Base-by-base conservation (phyloP, 176 grass and related monocot species). In the Carex cristatella region DNA sequence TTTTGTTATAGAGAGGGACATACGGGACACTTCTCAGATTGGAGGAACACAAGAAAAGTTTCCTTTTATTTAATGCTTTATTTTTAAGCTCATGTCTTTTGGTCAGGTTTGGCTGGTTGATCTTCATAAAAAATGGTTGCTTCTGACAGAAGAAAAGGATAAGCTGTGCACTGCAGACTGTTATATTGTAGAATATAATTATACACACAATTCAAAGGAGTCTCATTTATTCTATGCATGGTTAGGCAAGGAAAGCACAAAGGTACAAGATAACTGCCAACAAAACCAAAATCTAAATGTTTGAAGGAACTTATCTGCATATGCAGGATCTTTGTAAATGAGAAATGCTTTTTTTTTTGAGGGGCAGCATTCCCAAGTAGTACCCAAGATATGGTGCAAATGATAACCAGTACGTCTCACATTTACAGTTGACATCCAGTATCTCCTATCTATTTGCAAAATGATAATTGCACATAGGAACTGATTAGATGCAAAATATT, bases 31-130 rank as follows among this genome's bases (percentile, higher is more conserved):
- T 60, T 54, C 31, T 79, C 30, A 35, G 32, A 42, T 64, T 64
- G 40, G 79, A 42, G 56, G 56, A 40, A 23, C 61, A 81, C 27
- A 27, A 65, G 31, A 31, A 32, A 46, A 7, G 18, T 49, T 66
- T 64, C 12, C 48, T 81, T 81, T 51, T 19, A 58, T 38, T 49
- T 48, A 11, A 40, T 86, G n/a, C 10, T 73, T 86, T 8, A 53
- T 81, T 49, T 42, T 77, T 55, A 56, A 5, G 14, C 59, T 55
- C 77, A 40, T 23, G 65, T 53, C 75, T 68, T 49, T 66, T 55
- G 5, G 49, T 53, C 85, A 95, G 94, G 91, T 95, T 70, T 95
- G 89, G 91, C 58, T 89, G 79, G 91, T 95, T 60, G 89, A 93
- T 67, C 32, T 14, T 86, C 61, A 81, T 76, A 73, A n/a, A 66